Evolutionary conservation across 2,329 filamentous ascomycete species (phyloP), one percentile per base, ranked within the genome.

Genomic region (Fusarium sambucinum): DNA sequence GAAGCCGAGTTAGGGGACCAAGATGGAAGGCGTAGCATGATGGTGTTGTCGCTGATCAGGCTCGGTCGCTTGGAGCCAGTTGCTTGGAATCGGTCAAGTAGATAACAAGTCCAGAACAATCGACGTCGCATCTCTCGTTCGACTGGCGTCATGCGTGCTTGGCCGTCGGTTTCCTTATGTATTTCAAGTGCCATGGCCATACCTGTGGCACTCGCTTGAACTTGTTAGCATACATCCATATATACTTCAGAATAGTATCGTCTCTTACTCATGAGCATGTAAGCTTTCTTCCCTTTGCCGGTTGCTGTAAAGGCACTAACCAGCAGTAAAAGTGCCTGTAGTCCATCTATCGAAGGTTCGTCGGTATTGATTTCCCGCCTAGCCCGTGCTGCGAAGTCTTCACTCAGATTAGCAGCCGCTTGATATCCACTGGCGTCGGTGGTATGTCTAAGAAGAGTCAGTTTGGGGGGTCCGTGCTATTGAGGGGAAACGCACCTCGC

Each of bases 71-170:
- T 93, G 5, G 93, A 95, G 17, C 93, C 93, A 69, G 91, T 93
- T 2, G 91, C 88, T 70, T 90, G 86, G 72, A 95, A 96, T n/a
- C 92, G 87, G 75, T 97, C 93, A 78, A 96, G 89, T 27, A 96
- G 82, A 73, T 96, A 97, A 75, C 92, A 95, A 3, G 92, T 90
- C 93, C 93, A 97, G 78, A 97, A 97, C 3, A 96, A 81, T n/a
- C 92, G 86, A 55, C 93, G 85, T 45, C 92, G 86, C 74, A 90
- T 89, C 80, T 96, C 93, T 57, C 91, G 86, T 75, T 96, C 93
- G 6, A 88, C 81, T 0, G 88, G 84, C 0, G 88, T 86, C 13
- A 92, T 84, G 56, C 87, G 86, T 14, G 87, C 81, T 51, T 87
- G 86, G 8, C 83, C 75, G 25, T 93, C 89, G 42, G 90, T 81